Base-by-base conservation (phyloP, 139 green algal genomes). In the Yamagishiella unicocca region DNA sequence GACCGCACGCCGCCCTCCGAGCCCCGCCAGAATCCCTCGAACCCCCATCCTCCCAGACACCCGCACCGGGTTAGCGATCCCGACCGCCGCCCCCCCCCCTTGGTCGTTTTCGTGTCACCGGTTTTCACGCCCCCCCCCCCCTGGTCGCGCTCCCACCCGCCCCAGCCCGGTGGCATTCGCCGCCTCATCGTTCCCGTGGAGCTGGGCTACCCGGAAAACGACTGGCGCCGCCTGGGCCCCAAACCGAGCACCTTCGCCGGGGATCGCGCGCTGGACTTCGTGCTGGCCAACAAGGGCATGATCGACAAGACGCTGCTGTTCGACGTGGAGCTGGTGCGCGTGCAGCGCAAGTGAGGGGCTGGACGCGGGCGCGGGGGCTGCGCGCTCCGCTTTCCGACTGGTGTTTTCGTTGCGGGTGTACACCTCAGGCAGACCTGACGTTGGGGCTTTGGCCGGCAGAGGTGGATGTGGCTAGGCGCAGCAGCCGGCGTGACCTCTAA, bases 261-360 rank as follows among this genome's bases (percentile, higher is more conserved):
- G 2, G 82, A 95, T 54, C 91, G 96, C 1, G 95, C 96, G 2
- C 88, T 99, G 29, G 94, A 94, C 58, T 99, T 99, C 91, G 97
- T 99, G 73, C 88, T 99, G 37, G 71, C 92, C 40, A 99, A 98
- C 88, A 38, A 93, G 80, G 83, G 96, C 5, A 90, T 98, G 79
- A 98, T 98, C 37, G 96, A 98, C 91, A 97, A 97, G 87, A 98
- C 96, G 21, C 87, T 99, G 43, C 88, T 99, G 29, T 97, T 99
- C 62, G 96, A 98, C 71, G 95, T 98, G 21, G 95, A 97, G 82
- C 76, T 98, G 5, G 88, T 96, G 14, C 68, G 85, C 8, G 81
- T 92, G 50, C 40, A 58, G 70, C 62, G 12, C 50, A 58, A 17
- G 50, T 25, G 50, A 17, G 14, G 50, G 50, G 50, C 50, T 58